Base-by-base conservation (phyloP, 306 rosid genomes). In the Pterocarpus santalinus region DNA sequence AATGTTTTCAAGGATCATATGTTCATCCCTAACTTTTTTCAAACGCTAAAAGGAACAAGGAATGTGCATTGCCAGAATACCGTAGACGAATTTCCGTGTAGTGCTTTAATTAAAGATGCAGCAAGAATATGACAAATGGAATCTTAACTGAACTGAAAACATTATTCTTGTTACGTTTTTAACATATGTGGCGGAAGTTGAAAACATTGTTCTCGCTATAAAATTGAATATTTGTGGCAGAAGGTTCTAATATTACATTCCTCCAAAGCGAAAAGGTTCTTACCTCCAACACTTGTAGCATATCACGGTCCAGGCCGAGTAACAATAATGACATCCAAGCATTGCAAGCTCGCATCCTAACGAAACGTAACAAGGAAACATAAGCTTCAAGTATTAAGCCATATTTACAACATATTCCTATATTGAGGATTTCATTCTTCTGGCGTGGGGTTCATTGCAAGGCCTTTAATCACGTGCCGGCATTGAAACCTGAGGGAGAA, bases 381-480 rank as follows among this genome's bases (percentile, higher is more conserved):
- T 73, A 43, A 81, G 78, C 36, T 73, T 49, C 53, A 68, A 72
- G 67, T 30, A 17, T 16, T 38, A 58, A 68, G 33, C 33, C 77
- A 80, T 61, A 76, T 72, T 65, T 73, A 77, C 87, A 73, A 68
- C 83, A 52, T 44, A 60, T 52, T 56, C 76, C 70, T 15, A 61
- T 62, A 46, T 36, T 73, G 41, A 72, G 65, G 66, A 75, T 72
- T 86, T 88, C 88, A 91, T 87, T 87, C 95, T 84, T 91, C 97
- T 46, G 87, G 73, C 52, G 77, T 83, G 56, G 79, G 70, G 76
- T 89, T 89, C 88, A 83, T 86, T 67, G 89, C 84, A 53, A 95
- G 82, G 83, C 99, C 98, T 86, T 89, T 93, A 85, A 95, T 88
- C 53, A 83, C 93, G 67, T 95, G 98, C 46, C 97, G 92, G 84